Evolutionary conservation across 257 asterid species (phyloP).

Genomic region (Nicotiana sylvestris): DNA sequence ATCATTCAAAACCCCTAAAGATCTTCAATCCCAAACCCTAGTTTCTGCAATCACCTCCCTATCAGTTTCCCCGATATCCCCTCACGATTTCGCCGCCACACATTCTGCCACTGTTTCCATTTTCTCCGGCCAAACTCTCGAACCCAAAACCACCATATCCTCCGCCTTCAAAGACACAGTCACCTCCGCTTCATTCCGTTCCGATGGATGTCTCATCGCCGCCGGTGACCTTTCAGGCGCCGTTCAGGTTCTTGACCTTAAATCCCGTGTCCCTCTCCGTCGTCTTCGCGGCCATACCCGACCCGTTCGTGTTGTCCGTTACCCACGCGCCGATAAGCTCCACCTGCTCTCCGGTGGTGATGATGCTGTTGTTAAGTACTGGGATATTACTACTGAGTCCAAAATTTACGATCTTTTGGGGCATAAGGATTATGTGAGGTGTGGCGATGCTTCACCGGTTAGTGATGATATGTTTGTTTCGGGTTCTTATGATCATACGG

Average conservation of each 20-base stretch:
- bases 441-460: constrained; percentile 76
- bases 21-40: constrained; percentile 38
- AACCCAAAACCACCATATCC: constrained; percentile 44
- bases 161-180: constrained; percentile 49
- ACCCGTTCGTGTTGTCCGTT: constrained; percentile 54
- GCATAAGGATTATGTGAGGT: constrained; percentile 86
- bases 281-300: constrained; percentile 69
- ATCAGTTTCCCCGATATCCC: constrained; percentile 55
- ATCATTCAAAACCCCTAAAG: constrained; percentile 74
- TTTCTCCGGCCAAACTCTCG: constrained; percentile 55
- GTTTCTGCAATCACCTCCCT: constrained; percentile 51
- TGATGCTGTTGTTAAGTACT: constrained; percentile 82
- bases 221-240: constrained; percentile 74
- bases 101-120: constrained; percentile 68
- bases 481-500: constrained; percentile 76
- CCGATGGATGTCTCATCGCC: constrained; percentile 72
- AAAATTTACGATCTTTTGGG: constrained; percentile 51
- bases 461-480: constrained; percentile 83
- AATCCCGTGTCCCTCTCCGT: constrained; percentile 54
- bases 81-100: constrained; percentile 84
- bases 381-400: constrained; percentile 76
- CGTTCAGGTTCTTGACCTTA: constrained; percentile 65
- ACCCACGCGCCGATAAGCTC: constrained; percentile 72
- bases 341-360: constrained; percentile 88
- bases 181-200: constrained; percentile 60